These are phyloP conservation scores for Gonium pectorale DNA, from an alignment of 139 green algal species.

Conservation along the genomic window DNA sequence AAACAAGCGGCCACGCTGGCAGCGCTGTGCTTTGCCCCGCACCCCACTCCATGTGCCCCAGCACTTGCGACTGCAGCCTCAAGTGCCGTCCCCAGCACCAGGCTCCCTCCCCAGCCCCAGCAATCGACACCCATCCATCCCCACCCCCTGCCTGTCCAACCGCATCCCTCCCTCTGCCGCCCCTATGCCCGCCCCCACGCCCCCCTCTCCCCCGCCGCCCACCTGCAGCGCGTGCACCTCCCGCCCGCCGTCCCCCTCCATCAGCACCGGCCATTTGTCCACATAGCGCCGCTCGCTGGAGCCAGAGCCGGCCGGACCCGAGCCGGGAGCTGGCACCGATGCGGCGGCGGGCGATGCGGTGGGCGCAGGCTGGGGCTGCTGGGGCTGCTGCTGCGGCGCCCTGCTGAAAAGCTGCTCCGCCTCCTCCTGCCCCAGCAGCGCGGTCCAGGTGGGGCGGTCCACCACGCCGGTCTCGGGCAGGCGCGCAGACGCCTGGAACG, in stretches of 20 bases:
- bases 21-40: too few relatives aligned
- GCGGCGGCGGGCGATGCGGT: neutral
- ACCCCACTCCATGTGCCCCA: too few relatives aligned
- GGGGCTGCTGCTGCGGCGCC: neutral
- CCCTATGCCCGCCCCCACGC: too few relatives aligned
- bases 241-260: constrained; percentile 57
- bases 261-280: constrained; percentile 59
- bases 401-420: constrained; percentile 19
- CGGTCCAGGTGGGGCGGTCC: constrained; percentile 37
- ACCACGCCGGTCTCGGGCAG: constrained; percentile 72
- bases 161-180: neutral
- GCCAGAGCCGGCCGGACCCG: too few relatives aligned
- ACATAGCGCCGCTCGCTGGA: too few relatives aligned
- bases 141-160: too few relatives aligned
- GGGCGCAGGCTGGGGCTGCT: neutral
- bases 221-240: constrained; percentile 65
- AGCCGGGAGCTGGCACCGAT: neutral
- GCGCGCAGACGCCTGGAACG: constrained; percentile 72
- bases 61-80: too few relatives aligned
- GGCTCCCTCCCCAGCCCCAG: neutral
- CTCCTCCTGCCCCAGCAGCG: constrained; percentile 14
- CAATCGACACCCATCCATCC: too few relatives aligned
- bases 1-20: too few relatives aligned
- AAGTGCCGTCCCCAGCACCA: neutral
- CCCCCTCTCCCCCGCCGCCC: neutral